Conservation (phyloP, 805 yeast genomes). For the Huiozyma naganishii region DNA sequence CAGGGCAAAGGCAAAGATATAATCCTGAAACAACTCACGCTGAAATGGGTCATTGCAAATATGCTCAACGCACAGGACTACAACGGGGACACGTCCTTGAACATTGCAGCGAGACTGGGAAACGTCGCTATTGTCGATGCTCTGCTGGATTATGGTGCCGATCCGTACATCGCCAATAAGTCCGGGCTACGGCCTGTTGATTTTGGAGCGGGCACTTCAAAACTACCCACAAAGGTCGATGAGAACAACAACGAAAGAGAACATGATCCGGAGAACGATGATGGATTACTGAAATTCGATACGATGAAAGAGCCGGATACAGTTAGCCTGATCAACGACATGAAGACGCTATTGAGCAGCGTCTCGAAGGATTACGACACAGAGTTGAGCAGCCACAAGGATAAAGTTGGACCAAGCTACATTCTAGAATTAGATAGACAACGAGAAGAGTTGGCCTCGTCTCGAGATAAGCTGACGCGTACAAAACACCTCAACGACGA, state of each 20-base stretch:
- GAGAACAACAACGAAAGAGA: not conserved
- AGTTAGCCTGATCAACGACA: constrained; percentile 31
- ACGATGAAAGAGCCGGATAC: constrained; percentile 15
- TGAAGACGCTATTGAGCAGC: constrained; percentile 39
- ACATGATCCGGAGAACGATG: not conserved
- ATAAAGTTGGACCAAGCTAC: constrained; percentile 42
- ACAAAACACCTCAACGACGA: constrained; percentile 41
- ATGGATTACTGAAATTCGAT: not conserved
- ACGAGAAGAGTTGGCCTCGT: constrained; percentile 16
- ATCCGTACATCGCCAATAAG: constrained; percentile 64
- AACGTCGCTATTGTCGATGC: constrained; percentile 71
- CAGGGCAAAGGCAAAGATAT: constrained; percentile 29
- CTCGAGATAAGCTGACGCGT: constrained; percentile 18
- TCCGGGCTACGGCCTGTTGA: constrained; percentile 82
- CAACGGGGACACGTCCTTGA: constrained; percentile 91
- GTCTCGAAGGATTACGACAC: constrained; percentile 49
- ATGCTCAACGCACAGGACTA: constrained; percentile 82
- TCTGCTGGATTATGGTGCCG: constrained; percentile 80
- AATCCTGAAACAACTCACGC: constrained; percentile 34
- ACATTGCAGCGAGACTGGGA: constrained; percentile 84
- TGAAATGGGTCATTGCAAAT: constrained; percentile 50
- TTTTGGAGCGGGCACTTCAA: constrained; percentile 46
- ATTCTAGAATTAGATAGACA: constrained; percentile 23
- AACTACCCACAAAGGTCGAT: constrained; percentile 5
- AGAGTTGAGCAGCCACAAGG: constrained; percentile 45